Base-by-base conservation (phyloP, 306 rosid genomes). In the Inga leiocalycina region DNA sequence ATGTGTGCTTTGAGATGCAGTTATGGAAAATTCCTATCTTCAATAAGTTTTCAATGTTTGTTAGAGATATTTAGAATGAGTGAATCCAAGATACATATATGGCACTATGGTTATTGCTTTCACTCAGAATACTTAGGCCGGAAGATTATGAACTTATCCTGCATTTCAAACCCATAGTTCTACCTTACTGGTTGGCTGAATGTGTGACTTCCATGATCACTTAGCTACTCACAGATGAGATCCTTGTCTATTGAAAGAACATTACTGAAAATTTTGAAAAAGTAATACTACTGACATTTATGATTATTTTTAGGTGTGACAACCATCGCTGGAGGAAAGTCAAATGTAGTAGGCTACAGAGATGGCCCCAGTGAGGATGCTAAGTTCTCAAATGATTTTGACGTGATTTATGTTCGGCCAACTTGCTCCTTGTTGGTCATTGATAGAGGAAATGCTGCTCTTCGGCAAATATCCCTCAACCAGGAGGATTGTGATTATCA, bases 331-430 rank as follows among this genome's bases (percentile, higher is more conserved):
- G 99, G 99, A 59, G 99, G 99, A 68, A 96, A 96, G 84, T 92
- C 99, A 86, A 91, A 70, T 79, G 88, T 92, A 44, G 94, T 93
- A n/a, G 99, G 99, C 78, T 96, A 94, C 71, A 91, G 97, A 78
- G 99, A 96, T 79, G 98, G 99, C 77, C 99, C 99, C 11, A 91
- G 99, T 27, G 99, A 96, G 86, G 98, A 96, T 87, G 98, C 99
- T 2, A 92, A 94, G 86, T 96, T 96, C 89, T 96, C 99, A 14
- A 96, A 92, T 76, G 98, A 96, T 89, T 96, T 96, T 79, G 99
- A 96, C 83, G 90, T 96, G 67, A 88, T 96, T 35, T 96, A 96
- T 85, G 78, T 96, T 79, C 85, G 91, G 68, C 91, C 97, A 24
- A 91, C 95, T 78, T 96, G 99, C 88, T 96, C 98, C 41, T 91